Evolutionary conservation across 2,329 filamentous ascomycete species (phyloP).

Genomic region (Fusarium brevicatenulatum): DNA sequence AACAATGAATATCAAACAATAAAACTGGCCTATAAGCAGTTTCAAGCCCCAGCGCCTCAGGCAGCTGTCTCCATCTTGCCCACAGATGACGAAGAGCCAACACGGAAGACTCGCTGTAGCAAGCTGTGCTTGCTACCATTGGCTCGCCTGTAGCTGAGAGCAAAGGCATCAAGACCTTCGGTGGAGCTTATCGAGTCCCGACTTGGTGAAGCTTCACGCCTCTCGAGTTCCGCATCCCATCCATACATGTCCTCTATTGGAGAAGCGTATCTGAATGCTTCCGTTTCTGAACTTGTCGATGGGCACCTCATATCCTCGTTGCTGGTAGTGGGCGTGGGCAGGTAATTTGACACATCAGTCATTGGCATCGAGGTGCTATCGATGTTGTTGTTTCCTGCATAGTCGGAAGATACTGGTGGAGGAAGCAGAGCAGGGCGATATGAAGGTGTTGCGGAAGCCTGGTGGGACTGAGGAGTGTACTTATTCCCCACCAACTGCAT

Average conservation of each 20-base stretch:
- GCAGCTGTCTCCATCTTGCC: slow-evolving; percentile 23
- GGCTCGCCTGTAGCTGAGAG: slow-evolving; percentile 39
- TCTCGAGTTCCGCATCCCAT: slow-evolving; percentile 61
- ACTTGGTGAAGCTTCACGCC: slow-evolving; percentile 17
- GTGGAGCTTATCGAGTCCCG: slow-evolving; percentile 15
- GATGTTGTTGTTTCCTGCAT: slow-evolving; percentile 4
- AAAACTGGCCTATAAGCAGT: not conserved
- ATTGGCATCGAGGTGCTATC: slow-evolving; percentile 17
- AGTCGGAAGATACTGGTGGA: slow-evolving; percentile 11
- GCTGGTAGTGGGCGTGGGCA: slow-evolving; percentile 48
- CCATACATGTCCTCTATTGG: slow-evolving; percentile 57
- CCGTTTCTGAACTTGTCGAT: slow-evolving; percentile 19
- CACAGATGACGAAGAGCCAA: slow-evolving; percentile 36
- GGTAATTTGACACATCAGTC: slow-evolving; percentile 52
- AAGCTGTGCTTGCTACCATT: slow-evolving; percentile 41
- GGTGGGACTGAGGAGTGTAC: slow-evolving; percentile 1
- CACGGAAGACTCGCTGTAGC: slow-evolving; percentile 41
- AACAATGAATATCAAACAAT: slow-evolving; percentile 4
- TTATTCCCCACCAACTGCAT: not conserved
- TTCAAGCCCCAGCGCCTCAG: not conserved
- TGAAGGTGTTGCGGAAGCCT: slow-evolving; percentile 2
- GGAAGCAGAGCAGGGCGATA: slow-evolving; percentile 1
- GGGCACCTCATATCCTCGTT: slow-evolving; percentile 20
- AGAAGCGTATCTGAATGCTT: slow-evolving; percentile 31
- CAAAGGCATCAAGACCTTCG: slow-evolving; percentile 28